Percentiles rank a stretch among this genome's conserved stretches.
These are phyloP conservation scores for Coelastrella sp. DNA, from an alignment of 139 green algal genomes.

Conservation along the genomic window DNA sequence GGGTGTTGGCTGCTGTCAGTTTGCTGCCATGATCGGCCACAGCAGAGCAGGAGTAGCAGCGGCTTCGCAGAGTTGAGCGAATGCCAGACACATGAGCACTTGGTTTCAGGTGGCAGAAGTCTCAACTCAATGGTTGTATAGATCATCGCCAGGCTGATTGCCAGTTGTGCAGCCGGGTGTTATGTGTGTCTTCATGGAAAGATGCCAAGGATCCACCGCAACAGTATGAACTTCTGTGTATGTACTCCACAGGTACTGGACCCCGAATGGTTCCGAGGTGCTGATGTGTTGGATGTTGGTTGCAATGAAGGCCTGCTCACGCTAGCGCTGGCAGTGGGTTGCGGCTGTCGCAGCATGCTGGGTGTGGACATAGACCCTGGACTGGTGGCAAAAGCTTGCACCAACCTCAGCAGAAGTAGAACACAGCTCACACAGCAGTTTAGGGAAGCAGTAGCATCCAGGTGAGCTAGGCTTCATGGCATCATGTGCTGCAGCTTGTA, in stretches of 20 bases:
- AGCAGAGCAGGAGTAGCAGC: not conserved
- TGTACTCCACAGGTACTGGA: slow-evolving; percentile 29
- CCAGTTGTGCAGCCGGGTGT: too few relatives aligned
- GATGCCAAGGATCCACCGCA: too few relatives aligned
- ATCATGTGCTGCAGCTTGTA: not conserved
- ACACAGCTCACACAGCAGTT: slow-evolving; percentile 49
- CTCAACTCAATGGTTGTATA: too few relatives aligned
- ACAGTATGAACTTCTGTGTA: too few relatives aligned
- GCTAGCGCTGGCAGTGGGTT: slow-evolving; percentile 75
- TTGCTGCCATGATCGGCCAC: too few relatives aligned
- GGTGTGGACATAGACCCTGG: slow-evolving; percentile 91
- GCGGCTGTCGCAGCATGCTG: slow-evolving; percentile 48
- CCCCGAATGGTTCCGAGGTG: slow-evolving; percentile 79
- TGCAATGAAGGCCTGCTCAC: slow-evolving; percentile 96
- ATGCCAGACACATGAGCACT: too few relatives aligned
- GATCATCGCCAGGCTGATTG: too few relatives aligned
- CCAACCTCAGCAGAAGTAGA: slow-evolving; percentile 57
- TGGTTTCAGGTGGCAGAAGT: too few relatives aligned
- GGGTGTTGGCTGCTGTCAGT: not conserved
- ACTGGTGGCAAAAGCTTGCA: slow-evolving; percentile 78
- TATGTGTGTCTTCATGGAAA: too few relatives aligned
- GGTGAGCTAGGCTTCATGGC: not conserved
- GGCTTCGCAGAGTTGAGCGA: too few relatives aligned
- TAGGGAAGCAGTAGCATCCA: slow-evolving; percentile 7
- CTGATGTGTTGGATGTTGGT: slow-evolving; percentile 87